Conservation (phyloP, 805 yeast genomes). For the Pichia membranifaciens region DNA sequence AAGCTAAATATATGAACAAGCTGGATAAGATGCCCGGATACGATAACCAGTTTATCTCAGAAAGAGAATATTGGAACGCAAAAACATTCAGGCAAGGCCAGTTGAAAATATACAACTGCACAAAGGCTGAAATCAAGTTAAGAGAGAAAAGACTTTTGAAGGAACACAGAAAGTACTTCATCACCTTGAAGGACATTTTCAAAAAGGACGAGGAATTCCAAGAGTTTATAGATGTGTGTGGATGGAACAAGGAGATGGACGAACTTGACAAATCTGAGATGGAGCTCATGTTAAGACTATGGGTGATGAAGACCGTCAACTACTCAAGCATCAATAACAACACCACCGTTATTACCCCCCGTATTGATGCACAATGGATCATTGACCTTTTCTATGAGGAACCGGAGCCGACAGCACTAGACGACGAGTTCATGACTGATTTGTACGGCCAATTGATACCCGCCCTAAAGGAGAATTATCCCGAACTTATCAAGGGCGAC, state of each 20-base stretch:
- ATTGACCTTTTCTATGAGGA: conserved; percentile 14
- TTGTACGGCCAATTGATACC: conserved; percentile 8
- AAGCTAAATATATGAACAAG: conserved; percentile 35
- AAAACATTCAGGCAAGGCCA: conserved; percentile 38
- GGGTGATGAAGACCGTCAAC: conserved; percentile 19
- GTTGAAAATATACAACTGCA: conserved; percentile 31
- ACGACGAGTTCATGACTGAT: conserved; percentile 11
- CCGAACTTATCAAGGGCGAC: conserved; percentile 9
- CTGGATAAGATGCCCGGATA: conserved; percentile 15
- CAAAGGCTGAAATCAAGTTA: conserved; percentile 36
- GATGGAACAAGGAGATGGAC: conserved; percentile 6
- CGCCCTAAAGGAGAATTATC: background rate
- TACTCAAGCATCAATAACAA: background rate
- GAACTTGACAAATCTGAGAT: conserved; percentile 16
- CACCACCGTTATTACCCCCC: no score
- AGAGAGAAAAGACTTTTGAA: conserved; percentile 38
- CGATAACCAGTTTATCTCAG: conserved; percentile 4
- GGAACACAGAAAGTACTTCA: conserved; percentile 22
- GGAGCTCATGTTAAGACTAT: conserved; percentile 21
- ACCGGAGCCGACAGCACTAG: background rate
- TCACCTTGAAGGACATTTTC: conserved; percentile 23
- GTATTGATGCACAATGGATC: conserved; percentile 14
- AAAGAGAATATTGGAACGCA: conserved; percentile 23
- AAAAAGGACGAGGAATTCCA: conserved; percentile 19
- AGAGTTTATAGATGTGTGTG: conserved; percentile 10